Evolutionary conservation across 129 eudicot species (phyloP), one percentile per base, ranked within the genome.

Genomic region (Ambrosia trifida): DNA sequence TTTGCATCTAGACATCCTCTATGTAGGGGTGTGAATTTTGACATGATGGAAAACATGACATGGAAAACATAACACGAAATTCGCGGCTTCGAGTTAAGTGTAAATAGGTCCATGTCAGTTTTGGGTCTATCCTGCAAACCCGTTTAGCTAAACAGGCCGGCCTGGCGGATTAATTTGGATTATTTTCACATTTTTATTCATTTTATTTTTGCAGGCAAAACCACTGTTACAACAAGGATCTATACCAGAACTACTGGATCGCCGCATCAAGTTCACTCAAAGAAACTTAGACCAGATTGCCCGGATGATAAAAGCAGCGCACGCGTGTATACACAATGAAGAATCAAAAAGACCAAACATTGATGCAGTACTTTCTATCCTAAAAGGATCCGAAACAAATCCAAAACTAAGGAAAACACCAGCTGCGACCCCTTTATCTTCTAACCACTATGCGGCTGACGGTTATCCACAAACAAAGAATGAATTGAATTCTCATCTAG

Each of bases 231-330:
- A 86, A 69, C 88, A 88, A 80, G 99, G 97, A 63, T 74, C 83
- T 19, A 46, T 88, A 7, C 89, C 84, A 35, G 79, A 79, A 62
- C 75, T 95, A 77, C 79, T 87, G 6, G 99, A 95, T 80, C 89
- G 87, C 7, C 80, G 84, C 35, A 76, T 85, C 72, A 86, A 84
- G 68, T 76, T 79, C 74, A 79, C 89, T 30, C 78, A 51, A 50
- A 86, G 82, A 64, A 86, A 82, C 59, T 10, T 85, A 17, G 79
- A 81, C n/a, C 89, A 88, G 54, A 73, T 95, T 24, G 20, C 90
- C 0, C 84, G 76, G 20, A 90, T 95, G 99, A 82, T 82, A 51
- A 83, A 83, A 66, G 99, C 99, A 11, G 96, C 99, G 65, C 75
- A 66, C 57, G 91, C 95, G 9, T 95, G 99, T 73, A 66, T 90